Percentiles rank a stretch among this genome's conserved stretches.
Evolutionary conservation across 306 rosid genomes (phyloP).

Genomic region (Vigna trinervia): DNA sequence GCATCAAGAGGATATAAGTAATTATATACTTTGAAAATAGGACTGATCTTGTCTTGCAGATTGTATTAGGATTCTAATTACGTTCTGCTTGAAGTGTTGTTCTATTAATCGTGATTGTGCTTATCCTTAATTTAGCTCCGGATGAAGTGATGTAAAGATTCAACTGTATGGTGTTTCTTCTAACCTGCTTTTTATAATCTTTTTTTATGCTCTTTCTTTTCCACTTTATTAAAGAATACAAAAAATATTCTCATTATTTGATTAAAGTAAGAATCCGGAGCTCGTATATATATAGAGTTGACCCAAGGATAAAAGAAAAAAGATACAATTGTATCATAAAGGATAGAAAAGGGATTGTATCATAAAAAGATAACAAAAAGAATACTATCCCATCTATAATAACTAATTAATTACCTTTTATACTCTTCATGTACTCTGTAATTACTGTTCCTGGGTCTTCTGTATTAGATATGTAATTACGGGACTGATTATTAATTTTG

Average conservation of each 20-base stretch:
- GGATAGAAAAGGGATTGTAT: too few species aligned
- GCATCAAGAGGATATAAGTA: not conserved
- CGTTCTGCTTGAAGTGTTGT: slow-evolving; percentile 18
- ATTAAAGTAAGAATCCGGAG: too few species aligned
- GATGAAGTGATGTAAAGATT: slow-evolving; percentile 18
- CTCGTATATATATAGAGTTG: too few species aligned
- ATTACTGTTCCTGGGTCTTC: slow-evolving; percentile 24
- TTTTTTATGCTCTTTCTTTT: slow-evolving; percentile 23
- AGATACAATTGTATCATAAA: too few species aligned
- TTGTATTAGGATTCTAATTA: not conserved
- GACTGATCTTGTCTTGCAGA: slow-evolving; percentile 21
- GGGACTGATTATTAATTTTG: slow-evolving; percentile 32
- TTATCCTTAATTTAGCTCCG: slow-evolving; percentile 26
- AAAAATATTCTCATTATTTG: too few species aligned
- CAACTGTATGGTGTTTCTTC: not conserved
- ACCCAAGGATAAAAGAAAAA: too few species aligned
- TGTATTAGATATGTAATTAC: slow-evolving; percentile 27
- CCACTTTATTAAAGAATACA: not conserved
- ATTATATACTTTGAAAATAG: slow-evolving; percentile 2
- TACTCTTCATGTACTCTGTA: not conserved
- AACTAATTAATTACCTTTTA: too few species aligned
- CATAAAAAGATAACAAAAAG: too few species aligned
- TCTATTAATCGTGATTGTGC: not conserved
- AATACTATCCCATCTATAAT: too few species aligned
- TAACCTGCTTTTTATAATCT: not conserved